Evolutionary conservation across 139 green algal species (phyloP).

Genomic region (Micromonas pusilla): DNA sequence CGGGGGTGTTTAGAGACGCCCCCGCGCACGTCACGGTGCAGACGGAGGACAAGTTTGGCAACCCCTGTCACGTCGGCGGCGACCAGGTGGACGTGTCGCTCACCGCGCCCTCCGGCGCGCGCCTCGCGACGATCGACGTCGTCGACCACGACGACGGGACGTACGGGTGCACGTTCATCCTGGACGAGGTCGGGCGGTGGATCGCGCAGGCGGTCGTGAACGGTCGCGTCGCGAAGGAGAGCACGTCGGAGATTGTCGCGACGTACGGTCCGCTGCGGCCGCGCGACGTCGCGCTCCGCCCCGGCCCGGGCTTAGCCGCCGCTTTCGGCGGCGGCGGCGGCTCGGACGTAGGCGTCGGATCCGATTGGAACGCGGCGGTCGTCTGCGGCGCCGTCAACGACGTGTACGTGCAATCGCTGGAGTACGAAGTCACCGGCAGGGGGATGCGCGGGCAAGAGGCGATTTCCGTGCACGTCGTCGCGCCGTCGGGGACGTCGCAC

Average conservation of each 20-base stretch:
- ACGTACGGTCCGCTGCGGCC: slow-evolving; percentile 16
- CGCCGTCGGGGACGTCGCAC: neutral
- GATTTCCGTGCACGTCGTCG: slow-evolving; percentile 1
- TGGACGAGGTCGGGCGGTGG: neutral
- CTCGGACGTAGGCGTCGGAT: no score
- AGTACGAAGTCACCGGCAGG: slow-evolving; percentile 7
- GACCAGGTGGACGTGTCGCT: slow-evolving; percentile 14
- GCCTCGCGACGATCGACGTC: neutral
- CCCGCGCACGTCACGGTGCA: slow-evolving; percentile 7
- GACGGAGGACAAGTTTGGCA: slow-evolving; percentile 29
- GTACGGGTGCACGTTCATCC: slow-evolving; percentile 8
- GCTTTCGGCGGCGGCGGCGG: neutral
- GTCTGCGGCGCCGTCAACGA: slow-evolving; percentile 1
- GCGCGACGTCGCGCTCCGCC: neutral
- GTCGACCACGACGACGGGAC: slow-evolving; percentile 19
- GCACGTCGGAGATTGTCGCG: slow-evolving; percentile 6
- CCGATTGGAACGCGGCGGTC: neutral
- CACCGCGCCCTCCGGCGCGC: neutral
- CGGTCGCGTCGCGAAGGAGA: slow-evolving; percentile 8
- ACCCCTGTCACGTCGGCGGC: slow-evolving; percentile 18
- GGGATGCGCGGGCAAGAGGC: slow-evolving; percentile 25
- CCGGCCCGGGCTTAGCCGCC: neutral
- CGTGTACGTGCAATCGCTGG: slow-evolving; percentile 20
- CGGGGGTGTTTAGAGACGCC: neutral
- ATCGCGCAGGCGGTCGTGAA: slow-evolving; percentile 13